Base-by-base conservation (phyloP, 257 asterid genomes). In the Schizonepeta tenuifolia region DNA sequence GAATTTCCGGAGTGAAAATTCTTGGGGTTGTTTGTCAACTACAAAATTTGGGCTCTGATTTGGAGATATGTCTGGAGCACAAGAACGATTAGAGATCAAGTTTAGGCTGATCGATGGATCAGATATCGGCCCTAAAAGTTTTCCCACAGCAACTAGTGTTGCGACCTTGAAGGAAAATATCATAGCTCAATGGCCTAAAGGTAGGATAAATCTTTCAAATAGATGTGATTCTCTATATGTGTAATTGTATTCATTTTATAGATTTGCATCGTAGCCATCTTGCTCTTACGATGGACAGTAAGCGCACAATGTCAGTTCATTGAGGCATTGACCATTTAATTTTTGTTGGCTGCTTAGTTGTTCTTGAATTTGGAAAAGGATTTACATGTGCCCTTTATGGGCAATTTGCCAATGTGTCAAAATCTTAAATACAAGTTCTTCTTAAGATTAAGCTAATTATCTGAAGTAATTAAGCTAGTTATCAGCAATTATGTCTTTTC, bases 131-230 rank as follows among this genome's bases (percentile, higher is more conserved):
- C 97, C 97, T 1, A 89, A 82, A 77, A 79, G 75, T 69, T 93
- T 77, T 40, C 83, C 96, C 4, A 81, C 73, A 33, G 89, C 96
- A 33, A 82, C 96, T 24, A 91, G 83, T 79, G 90, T 91, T 11
- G 83, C 87, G 22, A 84, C 86, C 73, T 87, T 93, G 90, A 93
- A 93, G 84, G 98, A 87, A 85, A 82, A 84, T 83, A 79, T 93
- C 75, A 84, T 91, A 58, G 82, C 96, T 79, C 96, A 87, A 70
- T 93, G 97, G 98, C 98, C 98, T 69, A 91, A 88, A 89, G 97
- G 97, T 90, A 65, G 46, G 79, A 24, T 24, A 24, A 24, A 74
- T 73, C 69, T 65, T 72, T 71, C 40, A 18, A 22, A 63, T 60
- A 28, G 38, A 44, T 65, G 28, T 69, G 3, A 60, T 7, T 50